These are phyloP conservation scores for Ganoderma sp. DNA, from an alignment of 1,284 basidiomycete species.

Conservation along the genomic window DNA sequence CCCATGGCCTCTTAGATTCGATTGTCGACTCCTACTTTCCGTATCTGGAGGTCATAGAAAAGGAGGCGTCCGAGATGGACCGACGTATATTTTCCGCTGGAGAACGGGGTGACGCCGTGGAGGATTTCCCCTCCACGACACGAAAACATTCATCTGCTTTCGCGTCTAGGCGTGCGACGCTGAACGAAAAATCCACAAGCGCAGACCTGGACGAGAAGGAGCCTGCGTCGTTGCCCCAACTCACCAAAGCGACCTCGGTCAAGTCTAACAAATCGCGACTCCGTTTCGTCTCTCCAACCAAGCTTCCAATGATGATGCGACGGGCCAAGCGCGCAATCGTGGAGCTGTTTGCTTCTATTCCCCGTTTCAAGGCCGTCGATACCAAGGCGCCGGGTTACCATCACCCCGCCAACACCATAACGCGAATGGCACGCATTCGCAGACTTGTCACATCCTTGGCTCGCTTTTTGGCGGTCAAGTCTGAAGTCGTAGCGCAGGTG, in stretches of 20 bases:
- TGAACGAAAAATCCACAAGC: slow-evolving; percentile 11
- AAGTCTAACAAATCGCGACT: slow-evolving; percentile 23
- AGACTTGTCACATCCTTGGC: slow-evolving; percentile 84
- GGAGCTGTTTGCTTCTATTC: slow-evolving; percentile 19
- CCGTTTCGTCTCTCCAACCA: slow-evolving; percentile 36
- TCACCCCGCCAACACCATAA: slow-evolving; percentile 51
- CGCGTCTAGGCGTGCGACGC: slow-evolving; percentile 8
- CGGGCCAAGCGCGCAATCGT: slow-evolving; percentile 30
- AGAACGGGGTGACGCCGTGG: slow-evolving; percentile 18
- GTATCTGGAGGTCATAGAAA: slow-evolving; percentile 82
- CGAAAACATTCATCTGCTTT: slow-evolving; percentile 7
- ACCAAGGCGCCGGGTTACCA: slow-evolving; percentile 26
- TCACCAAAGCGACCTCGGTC: slow-evolving; percentile 13
- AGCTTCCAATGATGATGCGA: slow-evolving; percentile 30
- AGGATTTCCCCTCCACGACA: not conserved
- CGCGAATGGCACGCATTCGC: slow-evolving; percentile 83
- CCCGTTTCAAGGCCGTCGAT: slow-evolving; percentile 31
- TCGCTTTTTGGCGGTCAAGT: slow-evolving; percentile 81
- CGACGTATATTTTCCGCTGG: slow-evolving; percentile 60
- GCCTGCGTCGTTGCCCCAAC: slow-evolving; percentile 17
- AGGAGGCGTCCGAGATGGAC: slow-evolving; percentile 83
- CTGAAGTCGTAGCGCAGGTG: slow-evolving; percentile 82
- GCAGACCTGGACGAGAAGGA: slow-evolving; percentile 20
- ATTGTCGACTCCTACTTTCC: slow-evolving; percentile 96
- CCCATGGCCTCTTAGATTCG: slow-evolving; percentile 91